Evolutionary conservation across 2,329 filamentous ascomycete genomes (phyloP), one percentile per base, ranked within the genome.

Genomic region (Hypoxylon sp.): DNA sequence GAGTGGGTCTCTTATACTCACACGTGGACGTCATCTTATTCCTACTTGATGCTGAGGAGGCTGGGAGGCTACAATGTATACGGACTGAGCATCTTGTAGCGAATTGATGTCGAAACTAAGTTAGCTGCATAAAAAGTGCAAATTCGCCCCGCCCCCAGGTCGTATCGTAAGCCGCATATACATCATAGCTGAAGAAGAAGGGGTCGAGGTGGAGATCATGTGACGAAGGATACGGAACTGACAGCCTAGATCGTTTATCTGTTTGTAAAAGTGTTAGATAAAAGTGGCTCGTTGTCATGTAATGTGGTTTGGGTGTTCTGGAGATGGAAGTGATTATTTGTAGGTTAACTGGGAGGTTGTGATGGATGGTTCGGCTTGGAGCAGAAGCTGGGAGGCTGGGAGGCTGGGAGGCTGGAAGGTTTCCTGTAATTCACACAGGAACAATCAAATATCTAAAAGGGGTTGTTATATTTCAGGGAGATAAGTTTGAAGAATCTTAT

Each of bases 101-200:
- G 30, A 57, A 21, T 28, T 57, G 34, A 63, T 21, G 60, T 63
- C 32, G 32, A 63, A 63, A 63, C 48, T 52, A 63, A 63, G 55
- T 63, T 63, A 58, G 60, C 41, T 51, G 53, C 60, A 51, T 58
- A 17, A 48, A 50, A 48, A 38, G 46, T 46, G 14, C 25, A 13
- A 36, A 23, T 10, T 43, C 36, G 17, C 19, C 30, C 36, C 10
- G 19, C 11, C 9, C 30, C 45, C 43, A 48, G 34, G 32, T 23
- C 17, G 21, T 32, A 34, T 45, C 34, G 23, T 49, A 5, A 52
- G 49, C 30, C 9, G 30, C 13, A 49, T 14, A 21, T 49, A 10
- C 21, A 14, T 41, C 38, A 11, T n/a, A 45, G n/a, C 23, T 43
- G 25, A 9, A n/a, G 36, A 51, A 25, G 7, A 23, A 30, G 46